Evolutionary conservation across 306 rosid genomes (phyloP).

Genomic region (Prunus armeniaca): DNA sequence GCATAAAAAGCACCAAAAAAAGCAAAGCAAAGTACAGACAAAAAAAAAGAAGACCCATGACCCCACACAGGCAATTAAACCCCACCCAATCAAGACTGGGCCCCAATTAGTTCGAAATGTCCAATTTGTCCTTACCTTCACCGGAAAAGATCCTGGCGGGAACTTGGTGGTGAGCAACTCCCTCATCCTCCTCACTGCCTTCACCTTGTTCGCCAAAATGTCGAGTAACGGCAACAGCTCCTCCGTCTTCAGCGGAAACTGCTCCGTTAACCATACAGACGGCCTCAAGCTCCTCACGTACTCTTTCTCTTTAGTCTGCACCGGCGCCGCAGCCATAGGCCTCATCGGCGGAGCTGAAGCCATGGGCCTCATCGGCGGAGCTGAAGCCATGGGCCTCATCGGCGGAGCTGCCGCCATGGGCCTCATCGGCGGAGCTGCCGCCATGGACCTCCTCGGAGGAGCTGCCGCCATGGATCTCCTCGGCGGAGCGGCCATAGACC

Average conservation of each 20-base stretch:
- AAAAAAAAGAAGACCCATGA: conserved; percentile 7
- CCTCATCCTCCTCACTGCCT: conserved; percentile 88
- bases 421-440: conserved; percentile 17
- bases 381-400: conserved; percentile 17
- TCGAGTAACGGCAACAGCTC: conserved; percentile 85
- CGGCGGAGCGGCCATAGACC: background rate
- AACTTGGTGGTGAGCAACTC: conserved; percentile 92
- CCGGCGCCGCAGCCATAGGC: conserved; percentile 18
- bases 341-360: conserved; percentile 21
- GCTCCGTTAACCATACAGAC: conserved; percentile 91
- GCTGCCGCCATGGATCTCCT: too few relatives aligned
- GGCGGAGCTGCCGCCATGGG: conserved; percentile 16
- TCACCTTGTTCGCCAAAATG: conserved; percentile 87
- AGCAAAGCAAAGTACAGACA: conserved; percentile 11
- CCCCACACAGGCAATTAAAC: background rate
- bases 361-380: conserved; percentile 1
- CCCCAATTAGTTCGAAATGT: background rate
- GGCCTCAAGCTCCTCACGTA: conserved; percentile 75
- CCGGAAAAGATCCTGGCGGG: conserved; percentile 94
- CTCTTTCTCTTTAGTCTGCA: conserved; percentile 80
- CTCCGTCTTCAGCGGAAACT: conserved; percentile 92
- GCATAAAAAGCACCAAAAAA: conserved; percentile 38
- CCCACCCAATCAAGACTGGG: background rate
- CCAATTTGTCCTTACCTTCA: conserved; percentile 60
- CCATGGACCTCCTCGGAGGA: background rate